phyloP scores from a whole-genome alignment of 352 stramenopile genomes.

The Globisporangium cederbergense region DNA sequence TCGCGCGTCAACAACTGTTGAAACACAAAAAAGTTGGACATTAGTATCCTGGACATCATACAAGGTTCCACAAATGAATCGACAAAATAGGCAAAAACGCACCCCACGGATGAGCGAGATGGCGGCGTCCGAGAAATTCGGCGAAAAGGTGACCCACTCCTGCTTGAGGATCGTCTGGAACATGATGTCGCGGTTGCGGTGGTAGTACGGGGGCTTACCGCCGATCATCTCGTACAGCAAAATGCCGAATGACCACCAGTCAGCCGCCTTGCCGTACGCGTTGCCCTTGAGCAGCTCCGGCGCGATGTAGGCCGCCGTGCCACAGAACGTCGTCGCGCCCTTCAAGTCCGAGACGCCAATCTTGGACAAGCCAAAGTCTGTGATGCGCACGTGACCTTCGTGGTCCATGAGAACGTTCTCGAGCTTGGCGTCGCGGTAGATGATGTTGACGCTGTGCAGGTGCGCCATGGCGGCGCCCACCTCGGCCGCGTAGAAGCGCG shows the following conservation, averaged over 20 bases:
- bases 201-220: slow-evolving; percentile 89
- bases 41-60: background rate
- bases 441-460: slow-evolving; percentile 92
- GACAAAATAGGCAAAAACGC: slow-evolving; percentile 23
- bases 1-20: slow-evolving; percentile 94
- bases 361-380: slow-evolving; percentile 94
- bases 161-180: slow-evolving; percentile 91
- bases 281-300: slow-evolving; percentile 90
- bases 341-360: slow-evolving; percentile 84
- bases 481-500: slow-evolving; percentile 93
- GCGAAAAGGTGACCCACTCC: slow-evolving; percentile 94
- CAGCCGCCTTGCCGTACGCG: slow-evolving; percentile 88
- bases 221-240: slow-evolving; percentile 96
- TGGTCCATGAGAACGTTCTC: slow-evolving; percentile 95
- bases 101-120: slow-evolving; percentile 92
- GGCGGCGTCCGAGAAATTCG: slow-evolving; percentile 88
- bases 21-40: background rate
- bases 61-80: background rate
- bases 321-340: slow-evolving; percentile 91
- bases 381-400: slow-evolving; percentile 92
- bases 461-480: slow-evolving; percentile 90
- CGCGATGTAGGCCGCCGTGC: slow-evolving; percentile 92
- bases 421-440: slow-evolving; percentile 95
- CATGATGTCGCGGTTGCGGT: slow-evolving; percentile 91
- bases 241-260: slow-evolving; percentile 95